These are phyloP conservation scores for Arthrinium phaeospermum DNA, from an alignment of 2,329 filamentous ascomycete species.

Conservation along the genomic window DNA sequence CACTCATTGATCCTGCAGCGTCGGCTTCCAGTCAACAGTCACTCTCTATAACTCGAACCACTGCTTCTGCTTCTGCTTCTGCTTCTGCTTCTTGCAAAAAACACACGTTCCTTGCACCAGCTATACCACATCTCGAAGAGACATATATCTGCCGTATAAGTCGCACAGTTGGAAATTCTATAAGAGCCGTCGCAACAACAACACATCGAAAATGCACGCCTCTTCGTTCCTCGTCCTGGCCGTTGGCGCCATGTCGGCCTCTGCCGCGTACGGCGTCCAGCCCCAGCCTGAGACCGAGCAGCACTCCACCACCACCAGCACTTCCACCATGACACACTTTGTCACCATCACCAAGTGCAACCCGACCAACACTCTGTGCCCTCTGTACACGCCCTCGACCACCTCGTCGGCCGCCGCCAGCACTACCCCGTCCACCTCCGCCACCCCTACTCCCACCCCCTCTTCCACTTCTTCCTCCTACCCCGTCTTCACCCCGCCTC, in stretches of 20 bases:
- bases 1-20: conserved; percentile 1
- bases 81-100: not conserved
- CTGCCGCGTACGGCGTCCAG: conserved; percentile 28
- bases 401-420: conserved; percentile 8
- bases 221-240: conserved; percentile 36
- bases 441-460: not conserved
- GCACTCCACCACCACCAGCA: conserved; percentile 35
- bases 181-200: not conserved
- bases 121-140: conserved; percentile 21
- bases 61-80: too few relatives aligned
- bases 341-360: conserved; percentile 38
- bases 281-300: too few relatives aligned
- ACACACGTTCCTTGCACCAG: not conserved
- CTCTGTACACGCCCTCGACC: conserved; percentile 34
- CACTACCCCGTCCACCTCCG: conserved; percentile 18
- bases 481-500: too few relatives aligned
- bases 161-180: not conserved
- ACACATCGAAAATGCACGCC: conserved; percentile 34
- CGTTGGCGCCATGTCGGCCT: conserved; percentile 34
- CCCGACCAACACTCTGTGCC: conserved; percentile 28
- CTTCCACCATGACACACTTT: conserved; percentile 35
- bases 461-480: conserved; percentile 24
- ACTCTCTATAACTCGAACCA: not conserved
- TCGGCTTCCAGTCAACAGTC: conserved; percentile 9
- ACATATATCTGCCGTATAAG: conserved; percentile 12